Evolutionary conservation across 805 yeast genomes (phyloP).

Genomic region (Ogataea haglerorum): DNA sequence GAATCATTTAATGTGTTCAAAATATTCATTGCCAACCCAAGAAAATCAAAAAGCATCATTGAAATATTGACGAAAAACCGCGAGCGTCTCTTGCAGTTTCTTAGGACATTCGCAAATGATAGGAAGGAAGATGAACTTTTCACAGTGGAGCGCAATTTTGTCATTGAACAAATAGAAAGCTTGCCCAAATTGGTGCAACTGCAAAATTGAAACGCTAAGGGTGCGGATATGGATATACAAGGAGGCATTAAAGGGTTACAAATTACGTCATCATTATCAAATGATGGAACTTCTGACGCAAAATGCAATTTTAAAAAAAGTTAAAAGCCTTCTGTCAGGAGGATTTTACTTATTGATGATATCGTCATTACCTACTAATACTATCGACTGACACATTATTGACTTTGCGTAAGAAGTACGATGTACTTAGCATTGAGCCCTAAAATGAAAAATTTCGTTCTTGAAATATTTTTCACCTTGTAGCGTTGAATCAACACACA

Average conservation of each 20-base stretch:
- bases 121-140: conserved; percentile 63
- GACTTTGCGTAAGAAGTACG: too few relatives aligned
- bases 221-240: not conserved
- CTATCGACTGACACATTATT: too few relatives aligned
- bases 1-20: conserved; percentile 94
- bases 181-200: conserved; percentile 54
- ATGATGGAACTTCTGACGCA: too few relatives aligned
- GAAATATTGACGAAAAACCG: conserved; percentile 85
- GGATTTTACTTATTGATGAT: too few relatives aligned
- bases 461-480: conserved; percentile 3
- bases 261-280: too few relatives aligned
- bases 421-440: too few relatives aligned
- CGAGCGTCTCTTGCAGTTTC: conserved; percentile 66
- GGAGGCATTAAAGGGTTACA: not conserved
- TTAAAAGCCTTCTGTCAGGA: too few relatives aligned
- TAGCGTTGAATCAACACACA: conserved; percentile 2
- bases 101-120: conserved; percentile 60
- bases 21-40: conserved; percentile 94
- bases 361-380: too few relatives aligned
- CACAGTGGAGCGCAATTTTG: conserved; percentile 76
- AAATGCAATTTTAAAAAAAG: too few relatives aligned
- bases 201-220: conserved; percentile 7
- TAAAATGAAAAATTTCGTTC: not conserved
- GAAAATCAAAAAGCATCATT: conserved; percentile 70
- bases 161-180: conserved; percentile 67